Percentiles rank a stretch among this genome's conserved stretches.
Conservation (phyloP, 2,329 filamentous ascomycete species). For the Stachybotrys chartarum region DNA sequence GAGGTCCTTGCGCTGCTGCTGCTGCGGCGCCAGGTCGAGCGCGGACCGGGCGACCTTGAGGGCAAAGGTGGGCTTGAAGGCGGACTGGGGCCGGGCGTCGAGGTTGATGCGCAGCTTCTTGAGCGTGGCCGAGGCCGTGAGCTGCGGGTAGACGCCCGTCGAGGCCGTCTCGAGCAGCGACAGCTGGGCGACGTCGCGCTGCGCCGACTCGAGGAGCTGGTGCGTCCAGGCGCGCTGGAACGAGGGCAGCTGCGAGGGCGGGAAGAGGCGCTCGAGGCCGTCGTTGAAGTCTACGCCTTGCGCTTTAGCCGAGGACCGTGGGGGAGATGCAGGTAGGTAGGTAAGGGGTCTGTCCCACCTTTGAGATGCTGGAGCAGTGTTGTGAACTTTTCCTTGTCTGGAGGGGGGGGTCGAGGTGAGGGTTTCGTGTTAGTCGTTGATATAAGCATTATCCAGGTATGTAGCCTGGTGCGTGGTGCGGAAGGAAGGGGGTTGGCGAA, state of each 20-base stretch:
- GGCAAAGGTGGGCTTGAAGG: slow-evolving; percentile 34
- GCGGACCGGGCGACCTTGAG: slow-evolving; percentile 28
- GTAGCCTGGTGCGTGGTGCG: background rate
- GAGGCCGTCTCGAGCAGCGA: slow-evolving; percentile 33
- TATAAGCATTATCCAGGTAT: background rate
- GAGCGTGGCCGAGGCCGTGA: slow-evolving; percentile 33
- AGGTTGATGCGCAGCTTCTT: slow-evolving; percentile 41
- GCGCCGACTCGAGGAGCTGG: slow-evolving; percentile 36
- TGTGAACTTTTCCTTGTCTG: slow-evolving; percentile 38
- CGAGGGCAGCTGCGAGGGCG: slow-evolving; percentile 30
- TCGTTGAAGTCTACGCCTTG: slow-evolving; percentile 35
- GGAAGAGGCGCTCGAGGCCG: slow-evolving; percentile 39
- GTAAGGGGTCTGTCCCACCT: slow-evolving; percentile 14
- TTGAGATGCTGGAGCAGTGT: slow-evolving; percentile 31
- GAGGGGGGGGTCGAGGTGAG: background rate
- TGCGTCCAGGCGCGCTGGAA: slow-evolving; percentile 39
- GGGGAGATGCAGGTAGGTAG: background rate
- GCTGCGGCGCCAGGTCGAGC: slow-evolving; percentile 14
- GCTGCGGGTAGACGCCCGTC: slow-evolving; percentile 31
- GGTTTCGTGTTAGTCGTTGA: background rate
- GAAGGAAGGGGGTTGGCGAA: background rate
- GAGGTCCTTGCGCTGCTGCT: background rate
- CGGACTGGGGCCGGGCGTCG: slow-evolving; percentile 29
- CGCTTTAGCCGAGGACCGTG: background rate
- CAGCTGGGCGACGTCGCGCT: slow-evolving; percentile 32